A percentile compares a stretch with the other conserved stretches of the same genome.
Evolutionary conservation across 805 yeast genomes (phyloP).

Genomic region (Candida vaughaniae): DNA sequence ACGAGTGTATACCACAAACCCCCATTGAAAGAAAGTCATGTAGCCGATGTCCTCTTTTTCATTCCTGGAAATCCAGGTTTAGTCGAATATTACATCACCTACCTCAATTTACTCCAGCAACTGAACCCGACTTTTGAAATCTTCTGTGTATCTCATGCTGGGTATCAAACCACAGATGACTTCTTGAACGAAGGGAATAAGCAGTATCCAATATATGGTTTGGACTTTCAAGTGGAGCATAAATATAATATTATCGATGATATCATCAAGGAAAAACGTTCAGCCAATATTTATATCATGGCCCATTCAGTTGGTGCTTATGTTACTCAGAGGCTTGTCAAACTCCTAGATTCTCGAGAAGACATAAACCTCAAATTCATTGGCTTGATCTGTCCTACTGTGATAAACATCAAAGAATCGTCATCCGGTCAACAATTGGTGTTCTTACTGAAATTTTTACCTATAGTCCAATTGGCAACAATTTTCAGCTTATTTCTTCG

Average conservation of each 20-base stretch:
- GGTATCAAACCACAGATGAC: conserved; percentile 39
- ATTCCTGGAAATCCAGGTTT: conserved; percentile 82
- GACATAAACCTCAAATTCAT: conserved; percentile 30
- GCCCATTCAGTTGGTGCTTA: conserved; percentile 77
- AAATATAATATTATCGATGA: conserved; percentile 50
- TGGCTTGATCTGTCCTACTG: conserved; percentile 71
- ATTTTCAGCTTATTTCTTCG: conserved; percentile 25
- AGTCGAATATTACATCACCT: conserved; percentile 60
- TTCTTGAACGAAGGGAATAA: conserved; percentile 18
- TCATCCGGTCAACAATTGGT: conserved; percentile 31
- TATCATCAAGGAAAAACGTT: conserved; percentile 17
- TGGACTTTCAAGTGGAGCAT: conserved; percentile 60
- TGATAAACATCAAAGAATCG: conserved; percentile 55
- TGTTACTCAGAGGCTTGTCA: conserved; percentile 53
- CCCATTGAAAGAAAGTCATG: conserved; percentile 20
- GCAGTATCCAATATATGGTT: conserved; percentile 27
- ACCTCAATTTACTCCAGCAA: conserved; percentile 44
- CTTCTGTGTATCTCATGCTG: conserved; percentile 65
- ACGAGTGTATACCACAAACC: conserved; percentile 28
- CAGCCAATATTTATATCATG: conserved; percentile 44
- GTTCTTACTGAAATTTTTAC: conserved; percentile 23
- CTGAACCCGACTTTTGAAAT: conserved; percentile 48
- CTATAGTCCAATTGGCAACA: conserved; percentile 21
- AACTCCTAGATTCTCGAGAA: conserved; percentile 20
- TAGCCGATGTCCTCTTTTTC: conserved; percentile 43